A percentile compares a stretch with the other conserved stretches of the same genome.
These are phyloP conservation scores for Oryza meridionalis DNA, from an alignment of 176 grass and related monocot species.

Conservation along the genomic window DNA sequence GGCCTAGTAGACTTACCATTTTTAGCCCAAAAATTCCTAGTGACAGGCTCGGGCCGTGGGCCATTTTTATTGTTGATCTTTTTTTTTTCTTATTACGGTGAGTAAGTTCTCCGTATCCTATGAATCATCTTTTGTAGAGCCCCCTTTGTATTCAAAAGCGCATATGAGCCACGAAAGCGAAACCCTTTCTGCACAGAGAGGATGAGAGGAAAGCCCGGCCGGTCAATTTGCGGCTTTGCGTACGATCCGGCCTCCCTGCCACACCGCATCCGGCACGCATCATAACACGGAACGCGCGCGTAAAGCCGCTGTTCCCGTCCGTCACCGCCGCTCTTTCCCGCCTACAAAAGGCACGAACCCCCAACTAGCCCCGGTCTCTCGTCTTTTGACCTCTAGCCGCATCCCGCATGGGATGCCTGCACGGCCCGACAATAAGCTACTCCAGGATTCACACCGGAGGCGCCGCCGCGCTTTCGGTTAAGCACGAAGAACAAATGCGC, in stretches of 20 bases:
- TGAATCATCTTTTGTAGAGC: not conserved
- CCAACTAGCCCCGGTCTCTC: not conserved
- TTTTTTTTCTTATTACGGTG: too few relatives aligned
- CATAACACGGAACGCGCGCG: not conserved
- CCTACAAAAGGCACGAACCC: not conserved
- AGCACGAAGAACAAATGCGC: not conserved
- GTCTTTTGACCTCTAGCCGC: not conserved
- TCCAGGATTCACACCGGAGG: constrained; percentile 7
- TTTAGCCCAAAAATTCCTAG: not conserved
- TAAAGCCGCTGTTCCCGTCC: constrained; percentile 37
- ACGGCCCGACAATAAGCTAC: not conserved
- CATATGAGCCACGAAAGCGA: constrained; percentile 6
- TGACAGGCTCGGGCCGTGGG: not conserved
- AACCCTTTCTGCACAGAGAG: not conserved
- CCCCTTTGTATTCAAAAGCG: not conserved
- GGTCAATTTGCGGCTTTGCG: constrained; percentile 23
- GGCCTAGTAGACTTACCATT: not conserved
- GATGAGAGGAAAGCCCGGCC: not conserved
- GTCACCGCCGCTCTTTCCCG: constrained; percentile 34
- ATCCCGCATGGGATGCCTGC: not conserved
- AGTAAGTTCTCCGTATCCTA: not conserved
- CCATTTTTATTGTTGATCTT: too few relatives aligned
- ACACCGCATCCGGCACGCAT: not conserved
- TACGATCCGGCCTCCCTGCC: not conserved
- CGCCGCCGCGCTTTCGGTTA: not conserved